Conservation (phyloP, 192 early-diverging fungal genomes). For the Coemansia sp. region DNA sequence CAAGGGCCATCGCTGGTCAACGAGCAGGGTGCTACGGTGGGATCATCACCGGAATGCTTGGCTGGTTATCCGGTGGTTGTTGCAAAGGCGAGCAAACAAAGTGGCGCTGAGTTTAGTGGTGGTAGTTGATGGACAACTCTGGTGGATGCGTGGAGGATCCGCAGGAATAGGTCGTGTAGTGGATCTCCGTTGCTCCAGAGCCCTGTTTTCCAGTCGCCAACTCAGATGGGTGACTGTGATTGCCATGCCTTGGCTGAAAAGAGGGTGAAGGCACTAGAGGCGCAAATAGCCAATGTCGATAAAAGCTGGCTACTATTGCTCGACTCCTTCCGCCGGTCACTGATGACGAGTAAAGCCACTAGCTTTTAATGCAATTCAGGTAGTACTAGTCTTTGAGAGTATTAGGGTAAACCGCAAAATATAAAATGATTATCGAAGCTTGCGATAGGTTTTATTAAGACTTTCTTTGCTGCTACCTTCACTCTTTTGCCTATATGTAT, state of each 20-base stretch:
- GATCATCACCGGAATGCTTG: neutral
- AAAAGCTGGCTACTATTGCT: conserved; percentile 28
- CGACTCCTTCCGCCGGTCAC: conserved; percentile 28
- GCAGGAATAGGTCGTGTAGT: neutral
- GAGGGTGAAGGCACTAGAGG: conserved; percentile 13
- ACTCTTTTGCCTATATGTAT: too few relatives aligned
- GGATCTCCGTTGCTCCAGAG: neutral
- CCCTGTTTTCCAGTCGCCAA: neutral
- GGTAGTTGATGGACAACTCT: conserved; percentile 10
- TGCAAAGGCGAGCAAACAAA: neutral
- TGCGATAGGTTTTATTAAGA: too few relatives aligned
- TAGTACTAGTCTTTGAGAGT: too few relatives aligned
- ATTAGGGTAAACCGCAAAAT: too few relatives aligned
- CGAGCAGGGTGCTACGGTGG: neutral
- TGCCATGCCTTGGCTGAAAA: conserved; percentile 1
- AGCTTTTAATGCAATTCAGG: too few relatives aligned
- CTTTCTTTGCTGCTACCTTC: too few relatives aligned
- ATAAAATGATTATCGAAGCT: too few relatives aligned
- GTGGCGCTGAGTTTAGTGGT: neutral
- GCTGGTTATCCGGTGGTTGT: neutral
- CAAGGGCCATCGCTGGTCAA: neutral
- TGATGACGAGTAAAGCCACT: conserved; percentile 6
- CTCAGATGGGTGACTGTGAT: neutral
- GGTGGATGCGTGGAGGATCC: conserved; percentile 16
- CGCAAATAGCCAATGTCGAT: conserved; percentile 21